Base-by-base conservation (phyloP, 345 rosid genomes). In the Trapa bicornis region DNA sequence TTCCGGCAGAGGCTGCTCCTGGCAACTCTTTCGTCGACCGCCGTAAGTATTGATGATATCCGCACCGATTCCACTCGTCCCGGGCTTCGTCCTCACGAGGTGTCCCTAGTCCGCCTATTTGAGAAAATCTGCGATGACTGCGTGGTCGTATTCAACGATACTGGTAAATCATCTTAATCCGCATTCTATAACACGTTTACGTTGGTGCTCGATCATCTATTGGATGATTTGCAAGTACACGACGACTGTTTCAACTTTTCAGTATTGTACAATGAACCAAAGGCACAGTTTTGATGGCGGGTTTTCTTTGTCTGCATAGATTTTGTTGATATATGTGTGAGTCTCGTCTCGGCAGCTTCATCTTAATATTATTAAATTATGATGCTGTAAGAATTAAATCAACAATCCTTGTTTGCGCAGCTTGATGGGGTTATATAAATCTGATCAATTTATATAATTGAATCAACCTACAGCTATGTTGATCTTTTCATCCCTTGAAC, bases 41-140 rank as follows among this genome's bases (percentile, higher is more conserved):
- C 96, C 29, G 61, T 91, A 64, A 45, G 71, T 56, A 76, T 94
- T 6, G 86, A 89, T 5, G 97, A 81, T 63, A 87, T 94, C 68
- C 92, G 89, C 41, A 73, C 89, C 67, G 85, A 85, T 35, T 81
- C 85, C 38, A 81, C 77, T 52, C 65, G 81, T 64, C 96, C 99
- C 2, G 96, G 97, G 57, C 96, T 89, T 69, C 89, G 75, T 5
- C 86, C 79, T 16, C 84, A 91, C 65, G 95, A 94, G 82, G 70
- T 91, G 74, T 85, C 91, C 76, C 82, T 94, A 67, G 81, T 91
- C 68, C 96, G 86, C 75, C 96, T 91, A 65, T 69, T 91, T 56
- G 96, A 91, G 64, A 75, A 64, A 54, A 70, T 91, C 68, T 80
- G 75, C 63, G 99, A 94, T 77, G 96, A 89, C 75, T 82, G 90